Evolutionary conservation across 306 rosid species (phyloP).

Genomic region (Canavalia gladiata): DNA sequence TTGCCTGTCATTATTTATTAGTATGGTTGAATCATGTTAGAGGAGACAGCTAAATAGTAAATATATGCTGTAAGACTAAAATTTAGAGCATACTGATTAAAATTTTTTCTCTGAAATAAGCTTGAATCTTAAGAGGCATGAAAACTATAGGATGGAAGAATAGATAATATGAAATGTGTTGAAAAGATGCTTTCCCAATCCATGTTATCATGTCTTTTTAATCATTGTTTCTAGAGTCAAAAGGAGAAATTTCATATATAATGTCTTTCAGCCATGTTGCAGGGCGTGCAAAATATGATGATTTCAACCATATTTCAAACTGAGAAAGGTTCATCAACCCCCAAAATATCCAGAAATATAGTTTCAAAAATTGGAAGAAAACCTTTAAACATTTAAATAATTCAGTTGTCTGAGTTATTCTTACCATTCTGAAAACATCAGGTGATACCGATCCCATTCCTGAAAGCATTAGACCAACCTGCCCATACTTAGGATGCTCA

Average conservation of each 20-base stretch:
- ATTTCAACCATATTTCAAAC: conserved; percentile 16
- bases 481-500: conserved; percentile 48
- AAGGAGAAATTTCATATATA: not conserved
- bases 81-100: not conserved
- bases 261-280: conserved; percentile 1
- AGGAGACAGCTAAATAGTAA: conserved; percentile 7
- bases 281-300: conserved; percentile 32
- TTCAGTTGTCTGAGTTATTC: conserved; percentile 4
- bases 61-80: conserved; percentile 23
- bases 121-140: conserved; percentile 15
- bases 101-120: conserved; percentile 18
- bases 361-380: conserved; percentile 20
- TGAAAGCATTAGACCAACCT: conserved; percentile 94
- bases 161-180: not conserved
- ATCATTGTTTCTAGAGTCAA: conserved; percentile 35
- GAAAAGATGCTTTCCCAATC: not conserved
- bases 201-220: conserved; percentile 1
- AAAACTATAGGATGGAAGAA: not conserved
- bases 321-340: conserved; percentile 10
- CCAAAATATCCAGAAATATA: conserved; percentile 1
- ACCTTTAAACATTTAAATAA: not conserved
- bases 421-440: conserved; percentile 92
- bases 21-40: conserved; percentile 32
- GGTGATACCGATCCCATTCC: conserved; percentile 83
- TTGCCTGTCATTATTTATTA: conserved; percentile 70